Conservation (phyloP, 2,329 filamentous ascomycete species). For the Beauveria sp. region DNA sequence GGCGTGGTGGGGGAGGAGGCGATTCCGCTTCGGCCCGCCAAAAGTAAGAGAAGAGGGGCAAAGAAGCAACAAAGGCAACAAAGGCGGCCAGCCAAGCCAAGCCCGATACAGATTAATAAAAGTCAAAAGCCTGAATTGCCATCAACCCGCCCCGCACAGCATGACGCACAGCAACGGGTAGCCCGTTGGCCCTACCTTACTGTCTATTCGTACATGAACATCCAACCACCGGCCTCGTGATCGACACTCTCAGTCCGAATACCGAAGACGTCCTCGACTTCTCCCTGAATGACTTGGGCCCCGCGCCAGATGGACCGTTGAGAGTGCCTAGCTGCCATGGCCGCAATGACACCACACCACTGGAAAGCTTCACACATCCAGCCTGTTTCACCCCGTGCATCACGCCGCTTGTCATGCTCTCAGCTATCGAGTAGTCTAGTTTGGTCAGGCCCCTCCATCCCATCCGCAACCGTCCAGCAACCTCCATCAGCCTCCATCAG, state of each 20-base stretch:
- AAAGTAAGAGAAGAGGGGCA: neutral
- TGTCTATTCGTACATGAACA: neutral
- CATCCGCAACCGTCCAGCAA: neutral
- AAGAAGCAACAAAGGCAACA: neutral
- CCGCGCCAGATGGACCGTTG: neutral
- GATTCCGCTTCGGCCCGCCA: conserved; percentile 2
- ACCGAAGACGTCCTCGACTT: neutral
- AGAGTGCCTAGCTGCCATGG: neutral
- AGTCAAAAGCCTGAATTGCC: neutral
- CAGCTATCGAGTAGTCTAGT: neutral
- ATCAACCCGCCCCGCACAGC: neutral
- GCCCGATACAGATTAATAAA: no score
- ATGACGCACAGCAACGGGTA: neutral
- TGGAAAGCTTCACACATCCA: neutral
- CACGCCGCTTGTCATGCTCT: neutral
- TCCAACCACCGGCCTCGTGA: neutral
- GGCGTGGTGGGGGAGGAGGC: neutral
- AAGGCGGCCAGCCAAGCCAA: no score
- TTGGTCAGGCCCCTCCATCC: neutral
- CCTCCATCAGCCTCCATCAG: conserved; percentile 1
- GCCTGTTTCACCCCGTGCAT: neutral
- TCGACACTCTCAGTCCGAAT: neutral
- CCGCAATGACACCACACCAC: neutral
- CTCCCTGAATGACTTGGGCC: neutral
- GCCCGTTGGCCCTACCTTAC: neutral